Evolutionary conservation across 495 filamentous ascomycete species (phyloP), one percentile per base, ranked within the genome.

Genomic region (Trichocladium antarcticum): DNA sequence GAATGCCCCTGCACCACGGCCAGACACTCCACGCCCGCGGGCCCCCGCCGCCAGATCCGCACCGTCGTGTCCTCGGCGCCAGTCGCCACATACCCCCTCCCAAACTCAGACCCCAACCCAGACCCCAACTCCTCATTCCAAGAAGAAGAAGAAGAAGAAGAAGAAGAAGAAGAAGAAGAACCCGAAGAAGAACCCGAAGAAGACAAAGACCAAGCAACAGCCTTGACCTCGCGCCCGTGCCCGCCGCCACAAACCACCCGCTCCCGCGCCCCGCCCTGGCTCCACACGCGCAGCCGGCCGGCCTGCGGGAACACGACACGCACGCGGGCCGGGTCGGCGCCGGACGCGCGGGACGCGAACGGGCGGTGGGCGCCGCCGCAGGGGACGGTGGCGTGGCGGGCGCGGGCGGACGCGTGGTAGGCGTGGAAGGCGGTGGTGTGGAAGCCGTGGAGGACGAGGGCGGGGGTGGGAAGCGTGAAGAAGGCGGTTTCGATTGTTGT

Each of bases 51-150:
- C 67, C 77, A 85, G 20, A 97, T 74, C 16, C 85, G 77, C 50
- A 97, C 83, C 0, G 76, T 69, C 0, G 93, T 97, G 56, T 97
- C 92, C 65, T 97, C 92, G 0, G 87, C 83, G 0, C 85, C 92
- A 0, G 90, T 97, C 1, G 85, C 89, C 34, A 95, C 15, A 14
- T n/a, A 51, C 16, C 1, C 2, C 5, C 9, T 20, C 43, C 3
- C 2, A 28, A 14, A 2, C 42, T 2, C 5, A 24, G 1, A 6
- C 12, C 3, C 17, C 10, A 6, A 24, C n/a, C n/a, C n/a, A n/a
- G n/a, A n/a, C n/a, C n/a, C n/a, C n/a, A n/a, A n/a, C n/a, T n/a
- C n/a, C n/a, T n/a, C n/a, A n/a, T n/a, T n/a, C n/a, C n/a, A n/a
- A n/a, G n/a, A n/a, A n/a, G n/a, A n/a, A n/a, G n/a, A n/a, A n/a